Evolutionary conservation across 176 grass and related monocot species (phyloP).

Genomic region (Carex pumila): DNA sequence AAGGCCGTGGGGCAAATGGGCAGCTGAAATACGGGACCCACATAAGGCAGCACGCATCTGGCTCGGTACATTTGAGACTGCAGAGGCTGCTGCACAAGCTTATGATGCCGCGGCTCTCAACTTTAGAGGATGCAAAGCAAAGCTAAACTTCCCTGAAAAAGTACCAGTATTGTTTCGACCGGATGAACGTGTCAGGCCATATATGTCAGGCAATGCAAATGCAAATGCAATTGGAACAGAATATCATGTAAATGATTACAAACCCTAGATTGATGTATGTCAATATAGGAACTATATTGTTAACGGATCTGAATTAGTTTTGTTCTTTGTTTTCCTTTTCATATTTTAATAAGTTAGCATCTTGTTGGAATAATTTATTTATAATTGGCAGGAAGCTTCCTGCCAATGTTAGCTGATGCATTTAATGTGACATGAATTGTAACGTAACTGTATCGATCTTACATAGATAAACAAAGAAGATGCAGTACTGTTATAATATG

Average conservation of each 20-base stretch:
- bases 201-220: neutral
- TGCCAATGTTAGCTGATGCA: neutral
- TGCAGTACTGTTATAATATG: neutral
- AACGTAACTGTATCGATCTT: neutral
- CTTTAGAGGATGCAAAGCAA: constrained; percentile 59
- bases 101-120: constrained; percentile 66
- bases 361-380: neutral
- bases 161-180: neutral
- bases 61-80: constrained; percentile 82
- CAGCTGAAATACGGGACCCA: constrained; percentile 84
- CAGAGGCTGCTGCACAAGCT: constrained; percentile 66
- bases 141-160: constrained; percentile 69
- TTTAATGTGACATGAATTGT: neutral
- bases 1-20: constrained; percentile 90
- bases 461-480: neutral
- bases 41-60: constrained; percentile 63
- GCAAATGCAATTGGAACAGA: neutral
- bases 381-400: constrained; percentile 1
- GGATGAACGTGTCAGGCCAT: too few species aligned
- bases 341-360: neutral
- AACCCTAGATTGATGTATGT: neutral
- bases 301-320: neutral
- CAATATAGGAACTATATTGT: neutral
- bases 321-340: neutral
- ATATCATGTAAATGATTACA: neutral